Evolutionary conservation across 495 filamentous ascomycete species (phyloP).

Genomic region (Evernia prunastri): DNA sequence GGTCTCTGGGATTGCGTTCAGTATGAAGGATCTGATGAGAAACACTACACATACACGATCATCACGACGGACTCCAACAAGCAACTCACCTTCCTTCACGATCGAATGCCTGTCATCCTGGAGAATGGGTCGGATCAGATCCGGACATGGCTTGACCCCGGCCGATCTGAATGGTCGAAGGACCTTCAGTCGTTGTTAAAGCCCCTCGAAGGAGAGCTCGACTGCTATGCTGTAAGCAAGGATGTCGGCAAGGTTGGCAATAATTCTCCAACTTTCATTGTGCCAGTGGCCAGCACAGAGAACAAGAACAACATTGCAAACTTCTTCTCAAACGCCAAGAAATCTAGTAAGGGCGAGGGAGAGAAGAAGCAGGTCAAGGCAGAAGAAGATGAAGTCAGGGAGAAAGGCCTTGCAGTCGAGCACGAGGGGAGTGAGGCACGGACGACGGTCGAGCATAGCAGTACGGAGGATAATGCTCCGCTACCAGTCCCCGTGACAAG

Average conservation of each 20-base stretch:
- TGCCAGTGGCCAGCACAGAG: constrained; percentile 72
- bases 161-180: constrained; percentile 60
- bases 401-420: constrained; percentile 26
- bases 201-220: constrained; percentile 73
- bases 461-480: constrained; percentile 45
- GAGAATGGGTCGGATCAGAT: constrained; percentile 68
- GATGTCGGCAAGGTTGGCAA: constrained; percentile 97
- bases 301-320: constrained; percentile 91
- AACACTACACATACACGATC: constrained; percentile 79
- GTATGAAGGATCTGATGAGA: constrained; percentile 63
- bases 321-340: constrained; percentile 67
- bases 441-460: constrained; percentile 37
- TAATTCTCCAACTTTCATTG: constrained; percentile 72
- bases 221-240: constrained; percentile 76
- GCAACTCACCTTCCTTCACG: constrained; percentile 77
- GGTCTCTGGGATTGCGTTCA: constrained; percentile 86
- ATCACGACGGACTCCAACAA: constrained; percentile 82
- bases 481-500: constrained; percentile 32
- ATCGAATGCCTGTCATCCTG: constrained; percentile 92
- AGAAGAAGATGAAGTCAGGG: constrained; percentile 26
- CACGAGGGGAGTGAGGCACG: constrained; percentile 36
- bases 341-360: constrained; percentile 26
- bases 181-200: constrained; percentile 70
- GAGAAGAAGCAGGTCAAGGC: constrained; percentile 25
- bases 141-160: constrained; percentile 73